Base-by-base conservation (phyloP, 2,329 filamentous ascomycete species). In the Bipolaris victoriae region DNA sequence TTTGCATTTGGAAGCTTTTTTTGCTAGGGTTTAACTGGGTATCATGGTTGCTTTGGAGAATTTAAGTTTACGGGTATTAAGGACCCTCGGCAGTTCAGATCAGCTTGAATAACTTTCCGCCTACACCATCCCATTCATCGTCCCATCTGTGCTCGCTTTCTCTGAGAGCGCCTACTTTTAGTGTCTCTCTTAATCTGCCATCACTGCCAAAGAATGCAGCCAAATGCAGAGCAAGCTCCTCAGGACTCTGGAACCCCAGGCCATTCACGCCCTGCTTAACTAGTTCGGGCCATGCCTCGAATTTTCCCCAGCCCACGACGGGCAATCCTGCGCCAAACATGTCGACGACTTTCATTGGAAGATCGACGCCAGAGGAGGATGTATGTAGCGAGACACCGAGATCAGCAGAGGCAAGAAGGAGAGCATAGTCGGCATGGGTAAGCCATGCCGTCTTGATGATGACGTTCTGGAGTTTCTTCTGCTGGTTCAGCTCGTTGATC, bases 281-380 rank as follows among this genome's bases (percentile, higher is more conserved):
- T n/a, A 99, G 80, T 78, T 99, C 95, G 2, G 86, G 82, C 83
- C 96, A 97, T 61, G 93, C 94, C 72, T 93, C 88, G 71, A 96
- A 99, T 2, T 85, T 84, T 24, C 86, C 86, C 83, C 95, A 98
- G 3, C 92, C 94, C 0, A 89, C 88, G 0, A 99, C 95, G 0
- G 95, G 95, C 26, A 99, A 80, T 0, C 94, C 95, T 0, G 93
- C 90, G 2, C 95, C 95, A 74, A 99, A 98, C 93, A 99, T 97
- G 74, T 99, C 95, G 13, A 99, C 93, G 1, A 99, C 92, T 78
- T 99, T 99, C 95, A 99, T 99, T 0, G 95, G 95, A 18, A 99
- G 81, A 76, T 99, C 95, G 0, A 99, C 92, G 1, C 95, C 95
- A 2, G 92, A 97, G 64, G 90, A 96, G 13, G 92, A 97, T 63